Conservation (phyloP, 164 flowering plant genomes). For the Kingdonia uniflora region DNA sequence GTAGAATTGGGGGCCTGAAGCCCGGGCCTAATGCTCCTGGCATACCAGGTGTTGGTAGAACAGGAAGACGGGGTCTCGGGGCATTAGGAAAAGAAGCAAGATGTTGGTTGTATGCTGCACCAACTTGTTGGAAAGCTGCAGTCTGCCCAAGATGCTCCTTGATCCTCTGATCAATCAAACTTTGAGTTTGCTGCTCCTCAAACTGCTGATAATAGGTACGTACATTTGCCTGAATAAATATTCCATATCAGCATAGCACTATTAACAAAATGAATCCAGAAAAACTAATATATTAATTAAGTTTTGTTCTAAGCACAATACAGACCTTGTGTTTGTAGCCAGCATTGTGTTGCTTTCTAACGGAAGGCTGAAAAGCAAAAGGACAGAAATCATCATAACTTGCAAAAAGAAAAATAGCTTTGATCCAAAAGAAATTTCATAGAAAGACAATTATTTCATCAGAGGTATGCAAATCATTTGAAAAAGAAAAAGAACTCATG, state of each 20-base stretch:
- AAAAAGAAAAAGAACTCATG: too few relatives aligned
- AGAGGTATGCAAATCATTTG: too few relatives aligned
- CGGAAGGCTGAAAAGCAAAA: conserved; percentile 69
- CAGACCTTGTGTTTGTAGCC: conserved; percentile 98
- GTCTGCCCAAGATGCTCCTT: conserved; percentile 90
- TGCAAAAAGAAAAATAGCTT: too few relatives aligned
- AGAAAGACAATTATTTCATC: too few relatives aligned
- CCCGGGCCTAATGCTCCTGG: conserved; percentile 49
- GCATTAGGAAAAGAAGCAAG: conserved; percentile 28
- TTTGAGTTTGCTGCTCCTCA: conserved; percentile 91
- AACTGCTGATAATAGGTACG: conserved; percentile 83
- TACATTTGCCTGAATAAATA: conserved; percentile 74
- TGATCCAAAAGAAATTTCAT: too few relatives aligned
- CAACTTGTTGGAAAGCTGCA: conserved; percentile 76
- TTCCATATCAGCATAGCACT: not conserved
- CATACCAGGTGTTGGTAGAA: conserved; percentile 44
- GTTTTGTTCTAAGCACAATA: not conserved
- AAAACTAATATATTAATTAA: not conserved
- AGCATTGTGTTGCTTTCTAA: conserved; percentile 94
- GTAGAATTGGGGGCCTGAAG: conserved; percentile 66
- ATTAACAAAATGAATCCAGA: not conserved
- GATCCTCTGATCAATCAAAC: conserved; percentile 83
- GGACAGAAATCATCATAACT: not conserved
- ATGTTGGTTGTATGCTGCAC: conserved; percentile 73
- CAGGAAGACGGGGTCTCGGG: conserved; percentile 58